phyloP scores from a whole-genome alignment of 176 grass and related monocot species.

The Lolium multiflorum region DNA sequence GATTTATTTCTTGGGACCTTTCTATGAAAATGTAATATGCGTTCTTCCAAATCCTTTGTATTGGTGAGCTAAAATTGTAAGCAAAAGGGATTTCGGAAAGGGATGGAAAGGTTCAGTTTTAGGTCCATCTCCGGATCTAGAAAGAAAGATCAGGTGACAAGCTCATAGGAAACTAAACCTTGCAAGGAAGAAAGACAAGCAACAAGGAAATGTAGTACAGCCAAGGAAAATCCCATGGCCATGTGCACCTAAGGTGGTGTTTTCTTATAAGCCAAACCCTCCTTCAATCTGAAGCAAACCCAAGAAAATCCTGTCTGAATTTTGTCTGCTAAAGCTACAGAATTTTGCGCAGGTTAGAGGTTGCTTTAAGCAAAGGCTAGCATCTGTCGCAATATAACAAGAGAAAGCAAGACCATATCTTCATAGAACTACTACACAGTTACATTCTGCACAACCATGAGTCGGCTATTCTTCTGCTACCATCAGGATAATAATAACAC shows the following conservation, averaged over 20 bases:
- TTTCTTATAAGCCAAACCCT: not conserved
- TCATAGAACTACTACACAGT: not conserved
- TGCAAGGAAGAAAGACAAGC: not conserved
- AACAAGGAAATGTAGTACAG: not conserved
- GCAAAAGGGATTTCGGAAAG: no score
- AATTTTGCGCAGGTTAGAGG: not conserved
- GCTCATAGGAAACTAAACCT: constrained; percentile 14
- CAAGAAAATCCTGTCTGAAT: constrained; percentile 1
- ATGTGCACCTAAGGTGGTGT: not conserved
- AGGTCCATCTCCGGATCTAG: not conserved
- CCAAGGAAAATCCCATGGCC: not conserved
- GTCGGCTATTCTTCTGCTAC: not conserved
- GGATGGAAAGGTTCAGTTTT: not conserved
- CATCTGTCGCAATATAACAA: not conserved
- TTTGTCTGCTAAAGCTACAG: not conserved
- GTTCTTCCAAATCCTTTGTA: not conserved
- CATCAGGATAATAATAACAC: not conserved
- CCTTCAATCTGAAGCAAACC: not conserved
- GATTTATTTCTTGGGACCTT: not conserved
- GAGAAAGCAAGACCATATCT: not conserved
- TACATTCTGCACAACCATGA: not conserved
- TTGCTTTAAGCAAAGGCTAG: constrained; percentile 1
- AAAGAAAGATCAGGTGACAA: not conserved
- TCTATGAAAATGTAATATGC: not conserved
- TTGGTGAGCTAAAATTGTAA: not conserved